phyloP scores from a whole-genome alignment of 805 yeast genomes.

The Metschnikowia matae region DNA sequence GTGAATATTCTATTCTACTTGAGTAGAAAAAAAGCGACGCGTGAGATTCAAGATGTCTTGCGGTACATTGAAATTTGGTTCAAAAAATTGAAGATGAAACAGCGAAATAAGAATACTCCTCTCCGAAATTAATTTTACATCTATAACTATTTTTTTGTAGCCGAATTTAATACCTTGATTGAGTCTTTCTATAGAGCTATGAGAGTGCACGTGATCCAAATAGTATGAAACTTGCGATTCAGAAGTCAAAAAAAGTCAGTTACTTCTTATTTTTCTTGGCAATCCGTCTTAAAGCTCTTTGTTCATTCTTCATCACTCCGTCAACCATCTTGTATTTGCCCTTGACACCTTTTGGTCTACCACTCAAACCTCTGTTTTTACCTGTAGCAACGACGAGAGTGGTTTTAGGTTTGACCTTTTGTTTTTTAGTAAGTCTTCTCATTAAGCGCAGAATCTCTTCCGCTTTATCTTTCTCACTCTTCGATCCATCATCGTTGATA shows the following conservation, averaged over 20 bases:
- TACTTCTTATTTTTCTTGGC: constrained; percentile 75
- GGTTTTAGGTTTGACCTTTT: constrained; percentile 71
- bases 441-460: constrained; percentile 85
- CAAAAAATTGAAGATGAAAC: not conserved
- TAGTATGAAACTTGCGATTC: not conserved
- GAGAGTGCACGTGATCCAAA: not conserved
- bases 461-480: constrained; percentile 91
- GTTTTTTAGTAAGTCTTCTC: constrained; percentile 72
- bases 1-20: not conserved
- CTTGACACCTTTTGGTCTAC: constrained; percentile 94
- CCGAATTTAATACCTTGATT: not conserved
- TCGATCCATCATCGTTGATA: constrained; percentile 81
- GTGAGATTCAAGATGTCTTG: not conserved
- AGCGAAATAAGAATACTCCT: no score
- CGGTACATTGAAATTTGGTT: not conserved
- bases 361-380: constrained; percentile 76
- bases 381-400: constrained; percentile 89
- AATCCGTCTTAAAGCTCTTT: constrained; percentile 85
- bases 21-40: constrained; percentile 5
- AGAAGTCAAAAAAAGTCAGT: not conserved
- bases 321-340: constrained; percentile 99
- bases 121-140: not conserved
- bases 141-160: not conserved
- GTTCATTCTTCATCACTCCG: constrained; percentile 96
- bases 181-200: not conserved